A percentile compares a stretch with the other conserved stretches of the same genome.
These are phyloP conservation scores for Pyracantha coccinea DNA, from an alignment of 331 rosid genomes.

Conservation along the genomic window DNA sequence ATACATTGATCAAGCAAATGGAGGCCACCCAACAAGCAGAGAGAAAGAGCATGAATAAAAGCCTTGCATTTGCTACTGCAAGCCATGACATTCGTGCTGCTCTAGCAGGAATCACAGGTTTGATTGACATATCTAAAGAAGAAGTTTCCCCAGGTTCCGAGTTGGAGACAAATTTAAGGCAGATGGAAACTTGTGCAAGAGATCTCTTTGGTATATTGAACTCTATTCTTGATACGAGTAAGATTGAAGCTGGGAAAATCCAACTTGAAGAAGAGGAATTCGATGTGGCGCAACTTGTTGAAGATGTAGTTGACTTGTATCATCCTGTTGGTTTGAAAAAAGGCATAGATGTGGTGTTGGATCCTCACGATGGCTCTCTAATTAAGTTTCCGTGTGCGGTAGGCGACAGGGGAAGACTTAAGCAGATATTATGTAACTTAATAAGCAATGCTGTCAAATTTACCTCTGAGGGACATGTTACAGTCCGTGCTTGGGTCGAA, in stretches of 20 bases:
- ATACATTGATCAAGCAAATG: constrained; percentile 52
- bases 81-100: constrained; percentile 77
- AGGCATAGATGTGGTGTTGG: constrained; percentile 63
- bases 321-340: constrained; percentile 54
- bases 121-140: constrained; percentile 43
- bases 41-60: constrained; percentile 65
- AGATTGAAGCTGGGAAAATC: constrained; percentile 83
- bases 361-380: constrained; percentile 55
- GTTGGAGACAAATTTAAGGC: constrained; percentile 44
- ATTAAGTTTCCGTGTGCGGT: constrained; percentile 38
- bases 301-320: constrained; percentile 65
- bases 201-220: constrained; percentile 54
- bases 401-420: constrained; percentile 80
- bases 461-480: constrained; percentile 55
- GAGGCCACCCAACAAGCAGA: constrained; percentile 79
- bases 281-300: constrained; percentile 51
- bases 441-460: constrained; percentile 80
- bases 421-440: constrained; percentile 61
- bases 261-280: constrained; percentile 73
- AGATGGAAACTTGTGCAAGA: constrained; percentile 51
- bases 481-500: constrained; percentile 56
- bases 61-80: constrained; percentile 49
- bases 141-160: constrained; percentile 32
- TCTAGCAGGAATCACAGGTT: constrained; percentile 55
- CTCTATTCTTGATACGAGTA: constrained; percentile 78